phyloP scores from a whole-genome alignment of 306 rosid genomes.

The Citrullus amarus region DNA sequence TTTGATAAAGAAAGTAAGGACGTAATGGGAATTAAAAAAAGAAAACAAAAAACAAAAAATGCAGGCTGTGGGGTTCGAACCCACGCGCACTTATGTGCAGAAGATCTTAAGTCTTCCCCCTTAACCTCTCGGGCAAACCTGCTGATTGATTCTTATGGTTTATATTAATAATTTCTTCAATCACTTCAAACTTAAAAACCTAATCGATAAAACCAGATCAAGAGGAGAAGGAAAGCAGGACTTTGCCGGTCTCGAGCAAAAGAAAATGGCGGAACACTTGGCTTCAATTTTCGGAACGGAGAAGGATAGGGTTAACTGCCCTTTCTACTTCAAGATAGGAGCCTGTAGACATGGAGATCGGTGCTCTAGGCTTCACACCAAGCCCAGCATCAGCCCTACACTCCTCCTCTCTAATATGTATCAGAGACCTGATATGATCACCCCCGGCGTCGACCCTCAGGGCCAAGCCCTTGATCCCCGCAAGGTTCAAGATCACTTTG shows the following conservation, averaged over 20 bases:
- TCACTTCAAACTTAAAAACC: background rate
- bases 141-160: conserved; percentile 5
- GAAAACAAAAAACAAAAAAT: background rate
- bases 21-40: background rate
- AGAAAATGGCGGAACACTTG: conserved; percentile 89
- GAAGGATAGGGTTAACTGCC: conserved; percentile 94
- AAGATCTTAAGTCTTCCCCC: conserved; percentile 88
- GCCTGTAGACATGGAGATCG: conserved; percentile 98
- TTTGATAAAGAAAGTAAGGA: background rate
- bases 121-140: conserved; percentile 93
- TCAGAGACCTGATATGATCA: conserved; percentile 77
- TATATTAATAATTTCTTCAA: too few species aligned
- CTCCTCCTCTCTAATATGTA: conserved; percentile 94
- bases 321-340: conserved; percentile 99
- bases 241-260: background rate
- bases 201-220: background rate
- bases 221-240: background rate
- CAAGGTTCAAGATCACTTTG: conserved; percentile 88
- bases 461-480: conserved; percentile 75
- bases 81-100: conserved; percentile 85
- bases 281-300: conserved; percentile 98
- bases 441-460: conserved; percentile 46
- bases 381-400: conserved; percentile 94
- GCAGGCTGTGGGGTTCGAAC: conserved; percentile 99
- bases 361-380: conserved; percentile 89